Base-by-base conservation (phyloP, 2,329 filamentous ascomycete species). In the Sarocladium kiliense region DNA sequence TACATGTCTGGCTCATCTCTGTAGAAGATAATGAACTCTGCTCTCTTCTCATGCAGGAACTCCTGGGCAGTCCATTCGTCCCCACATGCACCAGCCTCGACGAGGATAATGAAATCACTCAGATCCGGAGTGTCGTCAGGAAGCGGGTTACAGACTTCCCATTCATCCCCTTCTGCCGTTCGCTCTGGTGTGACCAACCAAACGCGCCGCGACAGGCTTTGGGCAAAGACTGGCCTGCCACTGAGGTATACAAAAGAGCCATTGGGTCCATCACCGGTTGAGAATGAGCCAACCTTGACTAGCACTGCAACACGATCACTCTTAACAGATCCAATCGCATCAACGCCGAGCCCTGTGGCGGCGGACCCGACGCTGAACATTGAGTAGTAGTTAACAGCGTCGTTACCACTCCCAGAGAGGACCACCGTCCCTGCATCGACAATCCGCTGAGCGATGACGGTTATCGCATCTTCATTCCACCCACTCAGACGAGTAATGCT, bases 51-150 rank as follows among this genome's bases (percentile, higher is more conserved):
- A 18, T 39, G 36, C 7, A 39, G 36, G 36, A 11, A 39, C 9
- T 39, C 36, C 36, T 39, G 36, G 5, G 36, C 36, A n/a, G 36
- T 11, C 36, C 36, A 44, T 23, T 44, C 21, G 41, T 44, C 41
- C 6, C 21, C 18, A 64, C 80, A 84, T 27, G 67, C 74, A 54
- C 80, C 80, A 26, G 78, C 74, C 39, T 77, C 77, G 37, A 87
- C 71, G 9, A 87, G 76, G 3, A 85, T 81, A 36, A 88, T 77
- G 53, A 78, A 72, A 23, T 72, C 71, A 41, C 77, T 77, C 16
- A 88, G 72, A 59, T 86, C 77, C 1, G 82, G 80, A 0, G 79
- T 82, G 57, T 73, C 70, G 16, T 68, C 73, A 2, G 81, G 79
- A 36, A 77, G 74, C 6, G 77, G 66, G 1, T 72, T 63, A 62